Evolutionary conservation across 108 stramenopile genomes (phyloP).

Genomic region (Stephanodiscus triporus): DNA sequence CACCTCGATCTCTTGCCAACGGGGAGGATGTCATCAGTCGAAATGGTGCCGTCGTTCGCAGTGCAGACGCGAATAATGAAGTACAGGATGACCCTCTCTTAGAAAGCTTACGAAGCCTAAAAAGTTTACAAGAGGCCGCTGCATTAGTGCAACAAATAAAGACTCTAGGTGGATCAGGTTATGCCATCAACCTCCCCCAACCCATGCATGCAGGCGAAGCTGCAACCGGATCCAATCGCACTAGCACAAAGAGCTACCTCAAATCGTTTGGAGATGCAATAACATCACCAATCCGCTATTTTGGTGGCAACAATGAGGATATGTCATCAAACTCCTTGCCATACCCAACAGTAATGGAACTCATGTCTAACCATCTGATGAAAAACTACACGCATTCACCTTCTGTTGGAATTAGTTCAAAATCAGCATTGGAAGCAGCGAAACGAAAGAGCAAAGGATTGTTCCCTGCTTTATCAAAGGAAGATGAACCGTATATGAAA

Average conservation of each 20-base stretch:
- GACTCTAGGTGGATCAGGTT: conserved; percentile 46
- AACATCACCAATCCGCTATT: conserved; percentile 51
- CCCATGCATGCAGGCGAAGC: conserved; percentile 30
- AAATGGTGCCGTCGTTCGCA: background rate
- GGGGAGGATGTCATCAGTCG: background rate
- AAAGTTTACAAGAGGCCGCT: conserved; percentile 51
- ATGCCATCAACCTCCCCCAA: conserved; percentile 32
- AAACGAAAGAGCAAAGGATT: conserved; percentile 42
- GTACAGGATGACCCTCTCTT: conserved; percentile 31
- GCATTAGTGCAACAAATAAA: conserved; percentile 62
- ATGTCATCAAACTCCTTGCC: conserved; percentile 3
- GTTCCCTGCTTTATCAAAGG: conserved; percentile 64
- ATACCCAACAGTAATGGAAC: conserved; percentile 28
- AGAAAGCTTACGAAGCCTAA: conserved; percentile 39
- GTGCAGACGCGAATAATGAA: background rate
- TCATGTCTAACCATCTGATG: conserved; percentile 32
- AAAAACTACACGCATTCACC: conserved; percentile 42
- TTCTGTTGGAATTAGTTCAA: conserved; percentile 42
- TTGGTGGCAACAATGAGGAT: conserved; percentile 57
- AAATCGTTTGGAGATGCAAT: conserved; percentile 50
- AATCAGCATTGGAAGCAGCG: conserved; percentile 34
- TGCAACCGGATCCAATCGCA: conserved; percentile 38
- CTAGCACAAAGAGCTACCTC: conserved; percentile 51
- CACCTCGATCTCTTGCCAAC: background rate
- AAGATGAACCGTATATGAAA: conserved; percentile 71